Conservation (phyloP, 2,329 filamentous ascomycete species). For the Fusarium sororula region DNA sequence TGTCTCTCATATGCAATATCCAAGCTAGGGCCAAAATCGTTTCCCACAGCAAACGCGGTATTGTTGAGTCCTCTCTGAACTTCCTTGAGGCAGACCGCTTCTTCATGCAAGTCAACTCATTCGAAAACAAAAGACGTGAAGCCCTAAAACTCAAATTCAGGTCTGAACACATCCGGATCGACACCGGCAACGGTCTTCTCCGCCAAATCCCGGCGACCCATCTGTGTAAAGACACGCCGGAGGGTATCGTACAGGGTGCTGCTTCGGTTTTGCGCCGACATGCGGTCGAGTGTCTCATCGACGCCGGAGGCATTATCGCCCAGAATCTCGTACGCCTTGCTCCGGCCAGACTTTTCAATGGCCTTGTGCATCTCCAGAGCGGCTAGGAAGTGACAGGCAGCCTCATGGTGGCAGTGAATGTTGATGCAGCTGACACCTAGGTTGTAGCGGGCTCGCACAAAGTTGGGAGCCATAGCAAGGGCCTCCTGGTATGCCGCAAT, state of each 20-base stretch:
- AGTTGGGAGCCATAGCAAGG: slow-evolving; percentile 89
- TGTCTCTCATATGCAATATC: slow-evolving; percentile 18
- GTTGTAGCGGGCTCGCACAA: slow-evolving; percentile 96
- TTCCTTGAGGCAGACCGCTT: neutral
- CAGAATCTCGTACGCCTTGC: slow-evolving; percentile 84
- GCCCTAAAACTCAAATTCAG: slow-evolving; percentile 83
- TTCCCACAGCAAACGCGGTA: neutral
- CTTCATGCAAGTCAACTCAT: slow-evolving; percentile 4
- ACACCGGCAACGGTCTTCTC: slow-evolving; percentile 90
- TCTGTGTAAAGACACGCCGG: slow-evolving; percentile 93
- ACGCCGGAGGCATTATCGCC: slow-evolving; percentile 59
- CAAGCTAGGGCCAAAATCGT: neutral
- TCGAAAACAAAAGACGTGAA: neutral
- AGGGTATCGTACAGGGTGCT: slow-evolving; percentile 97
- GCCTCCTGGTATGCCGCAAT: slow-evolving; percentile 97
- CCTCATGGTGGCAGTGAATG: slow-evolving; percentile 93
- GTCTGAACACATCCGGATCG: slow-evolving; percentile 87
- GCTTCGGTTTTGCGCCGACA: slow-evolving; percentile 95
- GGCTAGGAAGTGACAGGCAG: slow-evolving; percentile 89
- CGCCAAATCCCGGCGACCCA: slow-evolving; percentile 87
- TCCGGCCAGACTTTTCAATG: slow-evolving; percentile 84
- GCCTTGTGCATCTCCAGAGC: slow-evolving; percentile 96
- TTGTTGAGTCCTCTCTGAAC: neutral
- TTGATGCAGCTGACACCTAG: slow-evolving; percentile 97
- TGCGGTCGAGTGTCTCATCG: slow-evolving; percentile 82